These are phyloP conservation scores for Plasmodium sp. DNA, from an alignment of 169 alveolate genomes.

Conservation along the genomic window DNA sequence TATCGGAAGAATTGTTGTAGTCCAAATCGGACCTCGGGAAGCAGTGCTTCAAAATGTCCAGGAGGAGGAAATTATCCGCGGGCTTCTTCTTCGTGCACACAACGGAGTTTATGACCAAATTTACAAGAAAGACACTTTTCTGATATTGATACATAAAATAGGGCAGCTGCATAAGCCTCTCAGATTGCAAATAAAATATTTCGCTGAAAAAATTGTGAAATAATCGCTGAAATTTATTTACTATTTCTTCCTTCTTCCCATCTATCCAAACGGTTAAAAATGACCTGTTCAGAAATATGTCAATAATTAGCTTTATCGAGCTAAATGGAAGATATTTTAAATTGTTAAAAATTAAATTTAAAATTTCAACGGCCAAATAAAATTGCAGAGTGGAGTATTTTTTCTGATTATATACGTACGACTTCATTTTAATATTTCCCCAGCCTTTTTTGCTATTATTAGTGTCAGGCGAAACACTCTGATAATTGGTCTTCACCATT, in stretches of 20 bases:
- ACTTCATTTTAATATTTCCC: slow-evolving; percentile 16
- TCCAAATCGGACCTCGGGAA: slow-evolving; percentile 20
- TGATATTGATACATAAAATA: slow-evolving; percentile 48
- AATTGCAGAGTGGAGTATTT: slow-evolving; percentile 32
- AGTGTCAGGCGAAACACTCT: neutral
- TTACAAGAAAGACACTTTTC: slow-evolving; percentile 19
- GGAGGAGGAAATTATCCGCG: neutral
- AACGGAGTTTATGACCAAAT: slow-evolving; percentile 1
- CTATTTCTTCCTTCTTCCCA: neutral
- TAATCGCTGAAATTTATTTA: slow-evolving; percentile 54
- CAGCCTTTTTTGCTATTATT: neutral
- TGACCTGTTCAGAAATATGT: slow-evolving; percentile 39
- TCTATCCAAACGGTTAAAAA: slow-evolving; percentile 20
- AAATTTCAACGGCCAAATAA: slow-evolving; percentile 46
- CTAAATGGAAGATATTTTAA: slow-evolving; percentile 62
- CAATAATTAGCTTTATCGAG: slow-evolving; percentile 59
- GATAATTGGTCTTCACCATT: slow-evolving; percentile 11
- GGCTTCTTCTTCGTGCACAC: slow-evolving; percentile 17
- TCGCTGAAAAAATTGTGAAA: slow-evolving; percentile 40
- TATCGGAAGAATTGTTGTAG: neutral
- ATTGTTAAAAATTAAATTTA: slow-evolving; percentile 43
- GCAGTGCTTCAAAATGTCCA: slow-evolving; percentile 39
- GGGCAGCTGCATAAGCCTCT: slow-evolving; percentile 19
- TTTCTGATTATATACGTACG: slow-evolving; percentile 46
- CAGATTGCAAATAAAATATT: slow-evolving; percentile 19